Base-by-base conservation (phyloP, 345 rosid species). In the Xanthoceras sorbifolium region DNA sequence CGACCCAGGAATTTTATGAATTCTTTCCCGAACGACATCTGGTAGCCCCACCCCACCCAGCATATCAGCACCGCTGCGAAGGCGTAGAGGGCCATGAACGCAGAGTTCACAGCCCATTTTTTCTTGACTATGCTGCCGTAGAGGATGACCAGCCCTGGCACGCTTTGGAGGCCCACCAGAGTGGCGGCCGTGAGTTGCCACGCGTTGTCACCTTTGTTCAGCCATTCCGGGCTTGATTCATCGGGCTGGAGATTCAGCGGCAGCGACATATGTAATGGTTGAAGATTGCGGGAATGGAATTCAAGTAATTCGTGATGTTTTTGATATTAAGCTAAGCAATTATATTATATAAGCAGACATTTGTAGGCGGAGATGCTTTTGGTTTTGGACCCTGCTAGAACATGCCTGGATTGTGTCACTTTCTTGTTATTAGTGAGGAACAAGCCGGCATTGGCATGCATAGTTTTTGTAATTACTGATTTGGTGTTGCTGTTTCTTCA, bases 61-160 rank as follows among this genome's bases (percentile, higher is more conserved):
- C 93, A 89, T 1, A 91, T 76, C 4, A 89, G 82, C 18, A 89
- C 90, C 38, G 89, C 85, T 0, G 91, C 93, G 42, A 91, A 91
- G 12, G 95, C 90, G 69, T 88, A 88, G 11, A 91, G 86, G 48
- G 91, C 93, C 93, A 91, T 88, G 84, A 88, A 89, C n/a, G 93
- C 93, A 8, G 89, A 89, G 87, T 91, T 89, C 7, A 91, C 93
- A 0, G 91, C 95, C 92, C 94, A 89, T 77, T 91, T 89, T 88
- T 91, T 91, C 75, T 91, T 89, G 18, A 91, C 90, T 17, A 89
- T 89, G 88, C 91, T 87, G 0, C 91, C 91, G 69, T 89, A 88
- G 1, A 89, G 88, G 38, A 91, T 91, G 44, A 91, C 93, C 0
- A 91, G 81, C 4, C 93, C 95, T 0, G 89, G 91, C 20, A 89